Conservation (phyloP, 495 filamentous ascomycete species). For the Lophiostoma macrostomum region DNA sequence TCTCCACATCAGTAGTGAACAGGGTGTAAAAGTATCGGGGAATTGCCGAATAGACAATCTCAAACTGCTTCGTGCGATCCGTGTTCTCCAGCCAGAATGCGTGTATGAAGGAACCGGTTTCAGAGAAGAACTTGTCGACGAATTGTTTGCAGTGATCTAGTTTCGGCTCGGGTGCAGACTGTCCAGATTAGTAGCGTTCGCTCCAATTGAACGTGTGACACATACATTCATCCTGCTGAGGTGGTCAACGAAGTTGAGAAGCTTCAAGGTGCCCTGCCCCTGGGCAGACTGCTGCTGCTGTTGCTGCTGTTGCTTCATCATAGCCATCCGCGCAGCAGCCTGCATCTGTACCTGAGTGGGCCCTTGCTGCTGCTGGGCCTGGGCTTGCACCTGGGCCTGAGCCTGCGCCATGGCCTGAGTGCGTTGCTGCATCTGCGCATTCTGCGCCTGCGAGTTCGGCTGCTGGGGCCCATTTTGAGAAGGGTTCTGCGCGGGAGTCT, state of each 20-base stretch:
- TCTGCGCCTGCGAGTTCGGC: slow-evolving; percentile 39
- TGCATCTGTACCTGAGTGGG: too few relatives aligned
- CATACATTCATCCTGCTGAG: slow-evolving; percentile 63
- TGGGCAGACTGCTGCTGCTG: slow-evolving; percentile 23
- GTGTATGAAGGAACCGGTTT: slow-evolving; percentile 17
- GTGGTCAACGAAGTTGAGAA: slow-evolving; percentile 69
- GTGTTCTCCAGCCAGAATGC: slow-evolving; percentile 21
- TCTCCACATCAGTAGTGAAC: slow-evolving; percentile 75
- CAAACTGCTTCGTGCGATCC: slow-evolving; percentile 64
- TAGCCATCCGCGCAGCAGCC: slow-evolving; percentile 3
- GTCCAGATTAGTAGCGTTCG: not conserved
- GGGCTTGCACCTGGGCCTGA: slow-evolving; percentile 3
- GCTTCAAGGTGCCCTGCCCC: slow-evolving; percentile 55
- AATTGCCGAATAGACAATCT: slow-evolving; percentile 70
- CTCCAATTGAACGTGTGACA: slow-evolving; percentile 8
- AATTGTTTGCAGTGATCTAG: slow-evolving; percentile 71
- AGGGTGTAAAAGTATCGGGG: slow-evolving; percentile 79
- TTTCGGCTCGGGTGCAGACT: slow-evolving; percentile 18
- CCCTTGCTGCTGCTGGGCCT: slow-evolving; percentile 3
- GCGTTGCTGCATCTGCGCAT: slow-evolving; percentile 10
- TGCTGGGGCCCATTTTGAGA: slow-evolving; percentile 39
- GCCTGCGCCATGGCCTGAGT: not conserved
- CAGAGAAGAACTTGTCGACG: slow-evolving; percentile 71
- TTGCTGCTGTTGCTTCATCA: slow-evolving; percentile 32
- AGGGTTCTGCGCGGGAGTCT: slow-evolving; percentile 46